Evolutionary conservation across 192 early-diverging fungal genomes (phyloP), one percentile per base, ranked within the genome.

Genomic region (Backusella westeae): DNA sequence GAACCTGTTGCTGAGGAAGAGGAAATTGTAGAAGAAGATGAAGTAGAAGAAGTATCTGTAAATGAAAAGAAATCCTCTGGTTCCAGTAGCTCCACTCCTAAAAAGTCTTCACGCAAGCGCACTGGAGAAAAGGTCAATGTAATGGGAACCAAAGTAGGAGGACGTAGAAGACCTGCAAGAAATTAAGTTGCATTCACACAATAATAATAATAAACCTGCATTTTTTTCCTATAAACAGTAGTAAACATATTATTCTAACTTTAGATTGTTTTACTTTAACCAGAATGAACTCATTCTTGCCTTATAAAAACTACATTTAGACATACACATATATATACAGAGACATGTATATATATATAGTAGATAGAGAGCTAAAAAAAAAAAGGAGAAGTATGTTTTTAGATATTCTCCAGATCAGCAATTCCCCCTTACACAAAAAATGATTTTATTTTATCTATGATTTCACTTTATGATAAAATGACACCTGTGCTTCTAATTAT

Each of bases 151-250:
- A 78, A 78, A 56, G 77, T 78, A 53, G 77, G 77, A 32, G 77
- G 77, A 44, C 71, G 77, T 73, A 78, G 77, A 78, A 67, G 77
- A 70, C 38, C 77, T 56, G 39, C 68, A 32, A 72, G 32, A 69
- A 77, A 78, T n/a, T 67, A 78, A 77, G 34, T 49, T 63, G 56
- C 56, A 29, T 63, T 29, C 56, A 29, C 26, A 63, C 46, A 49
- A 49, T 49, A 49, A n/a, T 19, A 26, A 59, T 29, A 63, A 63
- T 63, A 63, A 63, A 63, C 26, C 26, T 63, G 56, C 56, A 63
- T 63, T 63, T 63, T 26, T 12, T 59, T 26, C 6, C 15, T 49
- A 49, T 44, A 49, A 49, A 46, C 9, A 46, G 19, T 14, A 19
- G 17, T 49, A 49, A 44, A 15, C 42, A 44, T 14, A 44, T 44